Evolutionary conservation across 495 filamentous ascomycete species (phyloP).

Genomic region (Lasiosphaeria ovina): DNA sequence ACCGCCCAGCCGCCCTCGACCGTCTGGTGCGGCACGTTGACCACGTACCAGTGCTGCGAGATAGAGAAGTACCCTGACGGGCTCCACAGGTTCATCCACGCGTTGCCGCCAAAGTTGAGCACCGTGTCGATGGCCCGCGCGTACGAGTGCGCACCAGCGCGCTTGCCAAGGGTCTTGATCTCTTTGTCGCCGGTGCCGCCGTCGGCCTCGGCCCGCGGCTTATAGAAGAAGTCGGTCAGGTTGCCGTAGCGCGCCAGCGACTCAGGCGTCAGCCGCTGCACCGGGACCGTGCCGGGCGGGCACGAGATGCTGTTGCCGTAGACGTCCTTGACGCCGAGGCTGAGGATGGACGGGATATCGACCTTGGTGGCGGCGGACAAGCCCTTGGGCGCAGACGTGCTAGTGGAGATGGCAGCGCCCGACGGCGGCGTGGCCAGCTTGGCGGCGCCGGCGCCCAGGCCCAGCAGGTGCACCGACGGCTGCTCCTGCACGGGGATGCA

Average conservation of each 20-base stretch:
- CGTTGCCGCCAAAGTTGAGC: conserved; percentile 1
- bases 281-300: background rate
- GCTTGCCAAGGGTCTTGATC: background rate
- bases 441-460: background rate
- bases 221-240: background rate
- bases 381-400: background rate
- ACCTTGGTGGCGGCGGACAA: background rate
- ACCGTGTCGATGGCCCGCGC: background rate
- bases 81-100: background rate
- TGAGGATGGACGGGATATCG: background rate
- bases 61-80: background rate
- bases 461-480: background rate
- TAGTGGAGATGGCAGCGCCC: background rate
- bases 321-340: conserved; percentile 1
- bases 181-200: background rate
- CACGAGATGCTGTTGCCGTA: background rate
- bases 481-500: conserved; percentile 1
- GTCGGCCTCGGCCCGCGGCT: background rate
- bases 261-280: background rate
- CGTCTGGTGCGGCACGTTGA: background rate
- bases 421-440: background rate
- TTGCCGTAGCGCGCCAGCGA: background rate
- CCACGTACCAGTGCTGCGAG: background rate
- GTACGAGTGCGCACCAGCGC: background rate
- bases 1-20: conserved; percentile 2